Evolutionary conservation across 2,329 filamentous ascomycete genomes (phyloP).

Genomic region (Xylaria sp.): DNA sequence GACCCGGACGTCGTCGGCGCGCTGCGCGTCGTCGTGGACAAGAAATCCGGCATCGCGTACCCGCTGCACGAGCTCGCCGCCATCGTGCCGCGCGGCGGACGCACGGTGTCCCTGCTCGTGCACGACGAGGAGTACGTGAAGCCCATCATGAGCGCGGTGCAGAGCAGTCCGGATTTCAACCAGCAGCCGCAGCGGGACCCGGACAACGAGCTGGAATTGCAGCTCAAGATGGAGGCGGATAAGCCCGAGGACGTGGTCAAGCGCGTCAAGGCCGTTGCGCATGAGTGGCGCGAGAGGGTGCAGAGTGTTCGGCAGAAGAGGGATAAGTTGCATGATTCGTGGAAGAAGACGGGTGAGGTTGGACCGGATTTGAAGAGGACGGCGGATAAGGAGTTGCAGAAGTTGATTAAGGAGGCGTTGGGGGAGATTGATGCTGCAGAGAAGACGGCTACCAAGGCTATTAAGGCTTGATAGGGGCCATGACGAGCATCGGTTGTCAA

Average conservation of each 20-base stretch:
- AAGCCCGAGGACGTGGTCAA: constrained; percentile 42
- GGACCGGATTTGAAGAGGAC: constrained; percentile 39
- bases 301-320: constrained; percentile 43
- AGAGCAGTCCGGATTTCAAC: constrained; percentile 50
- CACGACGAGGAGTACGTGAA: constrained; percentile 43
- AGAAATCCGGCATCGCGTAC: constrained; percentile 33
- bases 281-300: constrained; percentile 48
- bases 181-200: constrained; percentile 55
- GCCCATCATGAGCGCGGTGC: constrained; percentile 52
- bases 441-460: constrained; percentile 40
- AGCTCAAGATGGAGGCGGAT: constrained; percentile 50
- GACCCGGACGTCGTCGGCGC: constrained; percentile 46
- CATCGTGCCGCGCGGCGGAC: constrained; percentile 44
- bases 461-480: constrained; percentile 28
- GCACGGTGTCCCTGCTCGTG: constrained; percentile 35
- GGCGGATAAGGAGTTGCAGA: constrained; percentile 44
- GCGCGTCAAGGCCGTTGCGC: constrained; percentile 42
- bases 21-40: constrained; percentile 37
- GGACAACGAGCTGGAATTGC: constrained; percentile 55
- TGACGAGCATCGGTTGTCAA: background rate
- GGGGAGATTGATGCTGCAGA: constrained; percentile 46
- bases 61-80: constrained; percentile 52
- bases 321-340: constrained; percentile 46
- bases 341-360: constrained; percentile 41
- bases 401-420: constrained; percentile 42